Evolutionary conservation across 306 rosid genomes (phyloP), one percentile per base, ranked within the genome.

Genomic region (Medicago truncatula): DNA sequence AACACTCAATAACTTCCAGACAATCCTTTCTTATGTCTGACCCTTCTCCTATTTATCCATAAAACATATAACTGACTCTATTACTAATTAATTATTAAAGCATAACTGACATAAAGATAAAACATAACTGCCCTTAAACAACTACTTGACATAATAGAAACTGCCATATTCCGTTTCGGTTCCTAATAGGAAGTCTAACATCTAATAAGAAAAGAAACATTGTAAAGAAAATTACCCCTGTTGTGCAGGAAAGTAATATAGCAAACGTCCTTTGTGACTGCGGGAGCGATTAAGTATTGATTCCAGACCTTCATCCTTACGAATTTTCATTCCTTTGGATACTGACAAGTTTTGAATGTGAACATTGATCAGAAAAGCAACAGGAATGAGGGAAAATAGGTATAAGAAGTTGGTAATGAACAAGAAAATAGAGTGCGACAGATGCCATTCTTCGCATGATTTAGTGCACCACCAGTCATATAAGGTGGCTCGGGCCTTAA

Each of bases 191-290:
- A 23, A 23, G 28, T 23, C 28, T 23, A 23, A 23, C 28, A 23
- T 23, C 28, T 38, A 49, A 71, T 12, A 53, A 15, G 57, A 18
- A 71, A 73, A 47, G 54, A 84, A 74, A 63, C 67, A 36, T n/a
- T 39, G 21, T 58, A 34, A 20, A 25, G 71, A 31, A 71, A 67
- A 75, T 14, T 80, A 94, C 98, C 96, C 84, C 61, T 81, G 89
- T 47, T 86, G 81, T 74, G 93, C 82, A 31, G 97, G 97, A 86
- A 94, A 94, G 76, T 94, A 94, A 77, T 92, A 88, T 60, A 94
- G 98, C 81, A 94, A 86, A 18, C 97, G 98, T 74, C 98, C 98
- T 84, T 94, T 94, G 74, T 87, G 98, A 84, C 97, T 88, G 75
- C 97, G 94, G 79, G 98, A 92, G 75, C 83, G 87, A 66, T 53